Conservation (phyloP, 441 rosid species). For the Aquilaria agallochum region DNA sequence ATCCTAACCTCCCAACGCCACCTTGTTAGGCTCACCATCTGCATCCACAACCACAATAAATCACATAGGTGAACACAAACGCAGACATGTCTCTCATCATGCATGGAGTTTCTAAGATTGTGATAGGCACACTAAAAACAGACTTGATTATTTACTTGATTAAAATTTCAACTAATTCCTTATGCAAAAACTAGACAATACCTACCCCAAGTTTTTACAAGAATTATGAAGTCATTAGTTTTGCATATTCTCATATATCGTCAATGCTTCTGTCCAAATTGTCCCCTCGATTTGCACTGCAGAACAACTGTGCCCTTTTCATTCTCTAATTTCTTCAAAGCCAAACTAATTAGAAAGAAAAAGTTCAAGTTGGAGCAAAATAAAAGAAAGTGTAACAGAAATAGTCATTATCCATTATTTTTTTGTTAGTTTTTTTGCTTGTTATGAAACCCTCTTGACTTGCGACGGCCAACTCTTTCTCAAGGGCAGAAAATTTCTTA, state of each 20-base stretch:
- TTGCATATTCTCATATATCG: conserved; percentile 52
- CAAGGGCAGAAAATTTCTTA: conserved; percentile 68
- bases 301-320: conserved; percentile 51
- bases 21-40: too few relatives aligned
- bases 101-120: too few relatives aligned
- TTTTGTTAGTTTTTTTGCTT: conserved; percentile 10
- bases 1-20: too few relatives aligned
- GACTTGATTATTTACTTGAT: conserved; percentile 4
- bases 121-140: background rate
- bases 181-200: conserved; percentile 2
- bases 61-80: too few relatives aligned
- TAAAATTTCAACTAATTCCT: conserved; percentile 7
- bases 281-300: conserved; percentile 79
- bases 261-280: conserved; percentile 76
- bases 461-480: conserved; percentile 65
- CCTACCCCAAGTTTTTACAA: conserved; percentile 44
- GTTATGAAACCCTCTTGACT: conserved; percentile 68
- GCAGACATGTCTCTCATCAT: too few relatives aligned
- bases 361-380: conserved; percentile 1
- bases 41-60: too few relatives aligned
- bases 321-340: conserved; percentile 39
- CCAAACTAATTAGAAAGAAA: conserved; percentile 31
- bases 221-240: conserved; percentile 68
- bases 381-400: background rate
- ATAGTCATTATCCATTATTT: background rate